These are phyloP conservation scores for Firmiana major DNA, from an alignment of 345 rosid species.

Conservation along the genomic window DNA sequence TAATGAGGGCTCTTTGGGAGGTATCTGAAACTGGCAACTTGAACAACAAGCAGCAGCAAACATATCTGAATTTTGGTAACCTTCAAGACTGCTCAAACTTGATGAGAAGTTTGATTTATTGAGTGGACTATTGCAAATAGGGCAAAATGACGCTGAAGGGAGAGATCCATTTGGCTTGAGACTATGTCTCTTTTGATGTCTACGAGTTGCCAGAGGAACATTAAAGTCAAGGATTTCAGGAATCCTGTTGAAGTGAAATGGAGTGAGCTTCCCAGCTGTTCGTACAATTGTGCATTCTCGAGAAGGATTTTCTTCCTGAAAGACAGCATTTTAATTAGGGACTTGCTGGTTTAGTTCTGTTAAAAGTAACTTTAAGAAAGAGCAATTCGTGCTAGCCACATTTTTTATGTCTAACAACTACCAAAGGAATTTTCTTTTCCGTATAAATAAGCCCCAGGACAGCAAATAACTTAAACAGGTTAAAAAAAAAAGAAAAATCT, in stretches of 20 bases:
- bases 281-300: conserved; percentile 83
- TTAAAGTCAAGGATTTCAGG: conserved; percentile 59
- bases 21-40: conserved; percentile 85
- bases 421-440: neutral
- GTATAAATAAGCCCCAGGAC: neutral
- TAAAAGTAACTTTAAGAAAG: neutral
- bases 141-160: conserved; percentile 74
- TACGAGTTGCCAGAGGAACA: conserved; percentile 72
- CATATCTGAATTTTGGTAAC: conserved; percentile 22
- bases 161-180: conserved; percentile 54
- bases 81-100: conserved; percentile 21
- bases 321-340: conserved; percentile 15
- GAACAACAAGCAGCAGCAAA: conserved; percentile 63
- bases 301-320: conserved; percentile 87
- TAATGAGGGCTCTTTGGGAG: conserved; percentile 56
- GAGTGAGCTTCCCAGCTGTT: conserved; percentile 89
- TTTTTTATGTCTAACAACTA: neutral
- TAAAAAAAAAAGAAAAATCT: neutral
- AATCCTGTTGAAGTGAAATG: conserved; percentile 80
- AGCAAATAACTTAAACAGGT: neutral
- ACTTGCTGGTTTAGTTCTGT: neutral
- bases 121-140: conserved; percentile 71
- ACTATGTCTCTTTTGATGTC: conserved; percentile 74
- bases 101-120: conserved; percentile 33
- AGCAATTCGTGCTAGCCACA: neutral